Percentiles rank a stretch among this genome's conserved stretches.
phyloP scores from a whole-genome alignment of 2,329 filamentous ascomycete species.

The Knoxdaviesia capensis region DNA sequence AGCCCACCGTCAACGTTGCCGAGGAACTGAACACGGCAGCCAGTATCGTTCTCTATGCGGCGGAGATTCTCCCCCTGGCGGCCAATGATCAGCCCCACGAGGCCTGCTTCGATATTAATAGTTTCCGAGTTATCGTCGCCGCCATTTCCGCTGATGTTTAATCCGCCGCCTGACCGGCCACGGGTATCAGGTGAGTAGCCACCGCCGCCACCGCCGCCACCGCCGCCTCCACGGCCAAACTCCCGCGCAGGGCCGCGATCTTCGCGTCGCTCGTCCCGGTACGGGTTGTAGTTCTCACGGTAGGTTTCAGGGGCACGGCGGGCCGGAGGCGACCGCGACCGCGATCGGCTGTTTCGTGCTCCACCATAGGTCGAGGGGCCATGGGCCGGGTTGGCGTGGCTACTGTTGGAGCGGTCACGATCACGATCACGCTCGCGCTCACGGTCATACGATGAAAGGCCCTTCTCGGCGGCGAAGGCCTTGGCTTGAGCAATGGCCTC shows the following conservation, averaged over 20 bases:
- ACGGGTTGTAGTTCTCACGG: conserved; percentile 62
- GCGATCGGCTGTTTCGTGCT: conserved; percentile 21
- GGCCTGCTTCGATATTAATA: conserved; percentile 67
- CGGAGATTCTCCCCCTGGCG: conserved; percentile 76
- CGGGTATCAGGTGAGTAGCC: conserved; percentile 49
- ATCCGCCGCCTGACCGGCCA: conserved; percentile 11
- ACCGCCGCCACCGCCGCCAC: conserved; percentile 37
- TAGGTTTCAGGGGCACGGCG: conserved; percentile 40
- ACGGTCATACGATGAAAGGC: conserved; percentile 42
- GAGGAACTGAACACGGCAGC: conserved; percentile 74
- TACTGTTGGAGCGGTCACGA: too few species aligned
- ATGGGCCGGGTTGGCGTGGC: conserved; percentile 8
- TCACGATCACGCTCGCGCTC: not conserved
- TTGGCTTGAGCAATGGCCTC: conserved; percentile 74
- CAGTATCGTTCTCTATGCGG: conserved; percentile 65
- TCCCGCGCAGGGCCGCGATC: conserved; percentile 34
- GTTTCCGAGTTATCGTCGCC: conserved; percentile 57
- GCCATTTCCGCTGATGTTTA: conserved; percentile 16
- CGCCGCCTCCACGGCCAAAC: conserved; percentile 14
- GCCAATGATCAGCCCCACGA: conserved; percentile 81
- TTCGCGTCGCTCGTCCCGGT: conserved; percentile 66
- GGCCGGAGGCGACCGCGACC: conserved; percentile 52
- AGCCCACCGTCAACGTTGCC: conserved; percentile 56
- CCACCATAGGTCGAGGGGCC: conserved; percentile 10
- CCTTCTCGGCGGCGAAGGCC: conserved; percentile 63